phyloP scores from a whole-genome alignment of 202 grass and related monocot genomes.

The Zizania palustris region DNA sequence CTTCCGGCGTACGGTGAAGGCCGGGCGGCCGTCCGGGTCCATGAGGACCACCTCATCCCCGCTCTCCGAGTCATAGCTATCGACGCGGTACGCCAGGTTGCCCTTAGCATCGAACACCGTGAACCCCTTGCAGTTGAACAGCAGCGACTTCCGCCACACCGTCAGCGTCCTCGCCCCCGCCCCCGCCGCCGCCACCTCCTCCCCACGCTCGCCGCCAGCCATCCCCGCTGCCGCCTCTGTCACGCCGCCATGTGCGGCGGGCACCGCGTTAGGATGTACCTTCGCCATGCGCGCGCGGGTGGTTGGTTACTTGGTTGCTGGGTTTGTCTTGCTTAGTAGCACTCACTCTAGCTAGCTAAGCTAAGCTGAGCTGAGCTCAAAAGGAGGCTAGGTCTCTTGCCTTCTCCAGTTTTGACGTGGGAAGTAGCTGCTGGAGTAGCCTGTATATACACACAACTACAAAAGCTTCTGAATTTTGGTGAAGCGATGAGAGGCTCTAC shows the following conservation, averaged over 20 bases:
- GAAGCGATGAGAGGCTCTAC: background rate
- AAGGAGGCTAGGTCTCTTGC: slow-evolving; percentile 26
- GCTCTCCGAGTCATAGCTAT: slow-evolving; percentile 66
- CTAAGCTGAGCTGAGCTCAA: background rate
- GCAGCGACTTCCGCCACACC: slow-evolving; percentile 93
- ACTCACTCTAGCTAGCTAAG: slow-evolving; percentile 6
- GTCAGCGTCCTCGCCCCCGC: slow-evolving; percentile 51
- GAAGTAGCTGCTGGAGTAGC: slow-evolving; percentile 7
- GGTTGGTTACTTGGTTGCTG: slow-evolving; percentile 14
- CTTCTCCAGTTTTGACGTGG: slow-evolving; percentile 6
- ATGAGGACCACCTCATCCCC: slow-evolving; percentile 76
- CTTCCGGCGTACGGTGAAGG: slow-evolving; percentile 81
- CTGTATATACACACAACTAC: slow-evolving; percentile 46
- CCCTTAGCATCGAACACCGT: slow-evolving; percentile 85
- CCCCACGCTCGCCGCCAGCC: background rate
- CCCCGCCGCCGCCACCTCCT: slow-evolving; percentile 13
- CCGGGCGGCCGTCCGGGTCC: slow-evolving; percentile 58
- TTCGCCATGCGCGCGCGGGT: slow-evolving; percentile 39
- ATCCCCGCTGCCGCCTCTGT: background rate
- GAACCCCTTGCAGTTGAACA: slow-evolving; percentile 91
- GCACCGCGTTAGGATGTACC: slow-evolving; percentile 71
- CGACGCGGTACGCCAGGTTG: slow-evolving; percentile 77
- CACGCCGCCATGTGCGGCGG: background rate
- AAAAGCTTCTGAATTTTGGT: background rate
- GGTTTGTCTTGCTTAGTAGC: too few relatives aligned